Evolutionary conservation across 768 basidiomycete genomes (phyloP), one percentile per base, ranked within the genome.

Genomic region (Phanerodontia chrysosporium): DNA sequence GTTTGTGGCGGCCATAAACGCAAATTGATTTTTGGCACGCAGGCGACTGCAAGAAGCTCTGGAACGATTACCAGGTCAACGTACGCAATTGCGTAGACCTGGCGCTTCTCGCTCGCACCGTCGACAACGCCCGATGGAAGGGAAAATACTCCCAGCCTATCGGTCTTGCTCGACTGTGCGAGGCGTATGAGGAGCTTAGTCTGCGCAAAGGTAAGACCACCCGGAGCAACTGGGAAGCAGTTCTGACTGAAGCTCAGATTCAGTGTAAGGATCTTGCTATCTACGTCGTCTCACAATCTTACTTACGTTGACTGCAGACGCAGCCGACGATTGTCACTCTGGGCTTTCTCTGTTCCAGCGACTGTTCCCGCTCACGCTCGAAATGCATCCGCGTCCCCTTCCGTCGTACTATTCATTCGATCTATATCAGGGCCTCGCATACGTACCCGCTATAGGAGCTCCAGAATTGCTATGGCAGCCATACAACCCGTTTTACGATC

Each of bases 31-130:
- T 21, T 29, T 13, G n/a, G n/a, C n/a, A n/a, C 51, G 27, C 64
- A 91, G 90, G 77, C 63, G 90, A 92, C 65, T 83, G 80, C 57
- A 75, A 77, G 67, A 92, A 92, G 70, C 65, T 92, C 13, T 83
- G 76, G 69, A 76, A 58, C 67, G 78, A 77, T 52, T 73, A 58
- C 65, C 77, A 67, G 68, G 74, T 75, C 36, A 73, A 69, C 62
- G 76, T 65, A 60, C 75, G 67, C 73, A 81, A 74, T 73, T 87
- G 75, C 60, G 84, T 90, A 18, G 90, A 92, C 65, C 76, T 92
- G 8, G 78, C 84, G 45, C 75, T 88, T 5, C 75, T 92, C 22
- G 89, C 89, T 16, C 79, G 83, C 30, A 82, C 83, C 0, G 87
- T 83, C 45, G 90, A 92, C 66, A 86, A 87, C 62, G 73, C 73